Conservation (phyloP, 2,329 filamentous ascomycete genomes). For the Aspergillus luchuensis region DNA sequence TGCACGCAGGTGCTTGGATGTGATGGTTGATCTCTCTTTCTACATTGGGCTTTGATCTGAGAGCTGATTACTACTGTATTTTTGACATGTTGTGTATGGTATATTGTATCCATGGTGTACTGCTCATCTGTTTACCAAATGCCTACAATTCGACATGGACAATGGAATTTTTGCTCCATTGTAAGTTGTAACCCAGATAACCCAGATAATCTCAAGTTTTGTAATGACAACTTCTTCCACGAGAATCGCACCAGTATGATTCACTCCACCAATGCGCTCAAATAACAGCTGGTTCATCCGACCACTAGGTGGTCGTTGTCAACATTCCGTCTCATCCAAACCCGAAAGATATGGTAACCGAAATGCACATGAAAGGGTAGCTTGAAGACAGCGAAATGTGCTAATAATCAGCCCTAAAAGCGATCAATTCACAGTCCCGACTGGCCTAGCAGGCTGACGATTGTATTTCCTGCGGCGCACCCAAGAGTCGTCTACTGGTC, state of each 20-base stretch:
- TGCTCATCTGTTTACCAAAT: not conserved
- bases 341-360: not conserved
- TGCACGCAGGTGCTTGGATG: too few species aligned
- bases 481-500: slow-evolving; percentile 46
- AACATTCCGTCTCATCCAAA: not conserved
- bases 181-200: not conserved
- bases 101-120: not conserved
- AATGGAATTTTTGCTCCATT: not conserved
- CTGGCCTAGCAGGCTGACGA: not conserved
- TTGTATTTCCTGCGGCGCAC: not conserved
- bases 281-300: not conserved
- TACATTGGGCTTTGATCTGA: not conserved
- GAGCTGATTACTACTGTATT: not conserved
- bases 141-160: not conserved
- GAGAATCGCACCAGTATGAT: not conserved
- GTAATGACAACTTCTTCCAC: not conserved
- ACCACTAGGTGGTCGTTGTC: not conserved
- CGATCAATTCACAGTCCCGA: not conserved
- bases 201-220: not conserved
- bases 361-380: not conserved
- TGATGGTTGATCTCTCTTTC: not conserved
- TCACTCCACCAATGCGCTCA: not conserved
- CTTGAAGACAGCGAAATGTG: not conserved
- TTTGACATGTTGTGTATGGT: not conserved
- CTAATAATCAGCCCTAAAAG: not conserved